Conservation (phyloP, 73 alveolate genomes). For the Paramecium biaurelia region DNA sequence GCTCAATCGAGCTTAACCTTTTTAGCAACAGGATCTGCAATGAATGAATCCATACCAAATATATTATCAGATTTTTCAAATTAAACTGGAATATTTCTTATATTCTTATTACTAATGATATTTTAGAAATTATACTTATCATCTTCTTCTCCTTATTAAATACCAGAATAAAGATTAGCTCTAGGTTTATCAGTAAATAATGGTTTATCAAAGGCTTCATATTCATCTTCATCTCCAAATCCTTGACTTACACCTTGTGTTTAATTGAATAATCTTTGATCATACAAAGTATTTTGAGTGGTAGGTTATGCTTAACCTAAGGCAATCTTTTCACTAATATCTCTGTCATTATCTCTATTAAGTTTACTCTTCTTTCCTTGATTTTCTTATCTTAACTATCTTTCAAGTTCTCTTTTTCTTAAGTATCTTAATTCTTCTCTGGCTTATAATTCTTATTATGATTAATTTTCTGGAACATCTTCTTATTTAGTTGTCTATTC, state of each 20-base stretch:
- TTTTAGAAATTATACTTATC: not conserved
- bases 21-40: not conserved
- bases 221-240: constrained; percentile 42
- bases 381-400: constrained; percentile 87
- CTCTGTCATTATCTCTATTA: constrained; percentile 95
- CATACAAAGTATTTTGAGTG: not conserved
- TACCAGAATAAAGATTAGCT: not conserved
- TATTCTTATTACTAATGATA: not conserved
- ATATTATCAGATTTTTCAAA: not conserved
- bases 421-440: constrained; percentile 85
- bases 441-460: constrained; percentile 76
- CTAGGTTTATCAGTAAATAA: not conserved
- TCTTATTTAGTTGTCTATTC: constrained; percentile 30
- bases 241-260: constrained; percentile 11
- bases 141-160: constrained; percentile 1
- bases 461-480: constrained; percentile 47
- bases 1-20: not conserved
- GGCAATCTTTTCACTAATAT: constrained; percentile 96
- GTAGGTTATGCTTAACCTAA: constrained; percentile 88
- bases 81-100: not conserved
- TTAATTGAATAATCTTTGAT: constrained; percentile 10
- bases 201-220: constrained; percentile 27
- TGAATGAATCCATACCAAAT: constrained; percentile 8
- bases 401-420: constrained; percentile 90
- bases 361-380: constrained; percentile 82